Percentiles rank a stretch among this genome's conserved stretches.
These are phyloP conservation scores for Capronia americana DNA, from an alignment of 2,329 filamentous ascomycete species.

Conservation along the genomic window DNA sequence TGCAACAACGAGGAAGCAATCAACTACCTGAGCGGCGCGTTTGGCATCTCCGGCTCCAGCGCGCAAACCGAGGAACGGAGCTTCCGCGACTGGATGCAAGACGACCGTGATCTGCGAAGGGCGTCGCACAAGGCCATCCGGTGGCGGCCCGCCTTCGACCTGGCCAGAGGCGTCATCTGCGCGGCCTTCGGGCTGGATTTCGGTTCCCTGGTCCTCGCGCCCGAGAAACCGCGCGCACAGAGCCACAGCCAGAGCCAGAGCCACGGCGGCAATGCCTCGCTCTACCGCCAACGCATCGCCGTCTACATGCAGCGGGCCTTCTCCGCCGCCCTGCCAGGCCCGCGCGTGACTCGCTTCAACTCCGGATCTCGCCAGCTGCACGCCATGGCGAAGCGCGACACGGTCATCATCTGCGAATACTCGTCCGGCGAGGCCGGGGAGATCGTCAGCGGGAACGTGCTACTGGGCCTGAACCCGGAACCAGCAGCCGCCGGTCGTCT, in stretches of 20 bases:
- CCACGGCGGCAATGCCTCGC: constrained; percentile 4
- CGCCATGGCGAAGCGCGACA: constrained; percentile 22
- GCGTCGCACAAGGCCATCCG: constrained; percentile 25
- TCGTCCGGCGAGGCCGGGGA: constrained; percentile 21
- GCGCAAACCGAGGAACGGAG: constrained; percentile 17
- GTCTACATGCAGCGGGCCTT: constrained; percentile 28
- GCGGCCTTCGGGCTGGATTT: constrained; percentile 29
- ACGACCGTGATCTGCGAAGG: constrained; percentile 10
- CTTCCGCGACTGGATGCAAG: constrained; percentile 31
- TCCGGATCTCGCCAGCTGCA: constrained; percentile 8
- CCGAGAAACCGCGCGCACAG: not conserved
- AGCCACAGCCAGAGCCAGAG: not conserved
- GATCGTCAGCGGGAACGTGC: constrained; percentile 11
- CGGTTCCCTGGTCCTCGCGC: constrained; percentile 10
- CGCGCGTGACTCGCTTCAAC: constrained; percentile 18
- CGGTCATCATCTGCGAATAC: constrained; percentile 26
- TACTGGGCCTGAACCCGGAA: constrained; percentile 18
- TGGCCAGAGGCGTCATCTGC: constrained; percentile 23
- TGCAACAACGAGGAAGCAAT: constrained; percentile 29
- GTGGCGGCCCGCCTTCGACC: constrained; percentile 25
- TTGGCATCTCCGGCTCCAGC: constrained; percentile 18
- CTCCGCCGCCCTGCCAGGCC: constrained; percentile 7
- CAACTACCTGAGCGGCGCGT: constrained; percentile 19
- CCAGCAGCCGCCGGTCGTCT: no score
- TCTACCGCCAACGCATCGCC: constrained; percentile 21